Base-by-base conservation (phyloP, 805 yeast species). In the Komagataella mondaviorum region DNA sequence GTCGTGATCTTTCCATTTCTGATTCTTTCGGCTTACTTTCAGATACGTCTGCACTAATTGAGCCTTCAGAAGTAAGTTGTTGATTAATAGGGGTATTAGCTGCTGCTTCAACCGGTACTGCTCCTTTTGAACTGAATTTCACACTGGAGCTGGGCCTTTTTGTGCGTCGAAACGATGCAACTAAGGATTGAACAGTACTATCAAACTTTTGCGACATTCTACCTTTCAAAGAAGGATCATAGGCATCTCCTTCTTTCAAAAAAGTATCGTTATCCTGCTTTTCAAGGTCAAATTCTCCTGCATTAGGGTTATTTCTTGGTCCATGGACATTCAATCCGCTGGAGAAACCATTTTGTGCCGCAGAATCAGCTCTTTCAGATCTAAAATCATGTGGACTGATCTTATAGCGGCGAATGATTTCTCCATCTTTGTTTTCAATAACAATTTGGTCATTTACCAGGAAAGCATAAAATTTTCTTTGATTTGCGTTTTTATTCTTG, bases 361-460 rank as follows among this genome's bases (percentile, higher is more conserved):
- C 52, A 20, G 48, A 52, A 10, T 49, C 12, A 44, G 44, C 6
- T 48, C 49, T 46, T 55, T 51, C 44, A 46, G 44, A 39, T 51
- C 14, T 14, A 6, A 8, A 1, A 2, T 30, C 8, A 23, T 50
- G 52, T 5, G 49, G 75, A 59, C 83, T 86, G 50, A 90, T 81
- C 58, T 71, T 76, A 66, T 89, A 91, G 51, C 96, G 74, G 60
- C 96, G 80, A 48, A 93, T 71, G 52, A 93, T 79, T 58, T 91
- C 98, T 56, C 98, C 99, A 10, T 90, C 96, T 47, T 79, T 87
- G 60, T 89, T 86, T 65, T 91, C 99, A 52, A 93, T 83, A 53
- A 88, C 74, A 51, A 93, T 77, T 53, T 81, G 72, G 59, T 88
- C 81, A 61, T 83, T 93, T 45, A 87, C 72, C 64, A 84, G 85